These are phyloP conservation scores for Kuraishia cidri DNA, from an alignment of 805 yeast species.

Conservation along the genomic window DNA sequence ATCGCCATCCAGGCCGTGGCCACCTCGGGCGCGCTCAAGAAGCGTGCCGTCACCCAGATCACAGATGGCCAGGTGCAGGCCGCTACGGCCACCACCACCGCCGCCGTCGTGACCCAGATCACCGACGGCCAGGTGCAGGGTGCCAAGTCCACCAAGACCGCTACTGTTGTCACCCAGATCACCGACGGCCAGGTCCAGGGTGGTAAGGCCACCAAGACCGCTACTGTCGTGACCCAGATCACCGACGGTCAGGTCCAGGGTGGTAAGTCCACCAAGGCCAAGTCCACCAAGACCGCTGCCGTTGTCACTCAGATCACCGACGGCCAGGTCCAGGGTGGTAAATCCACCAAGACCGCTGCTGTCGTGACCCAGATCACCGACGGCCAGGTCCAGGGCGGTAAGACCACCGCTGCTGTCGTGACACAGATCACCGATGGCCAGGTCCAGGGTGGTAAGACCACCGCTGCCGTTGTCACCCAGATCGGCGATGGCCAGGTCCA, in stretches of 20 bases:
- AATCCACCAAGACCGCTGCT: conserved; percentile 20
- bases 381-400: conserved; percentile 37
- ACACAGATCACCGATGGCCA: conserved; percentile 46
- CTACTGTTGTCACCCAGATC: conserved; percentile 30
- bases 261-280: conserved; percentile 21
- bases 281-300: conserved; percentile 21
- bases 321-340: conserved; percentile 44
- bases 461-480: conserved; percentile 24
- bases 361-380: conserved; percentile 38
- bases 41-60: conserved; percentile 38
- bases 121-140: conserved; percentile 41
- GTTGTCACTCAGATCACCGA: conserved; percentile 40
- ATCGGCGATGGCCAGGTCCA: conserved; percentile 28
- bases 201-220: conserved; percentile 24
- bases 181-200: conserved; percentile 47
- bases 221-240: conserved; percentile 26
- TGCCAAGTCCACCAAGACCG: conserved; percentile 19
- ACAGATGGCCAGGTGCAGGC: conserved; percentile 55
- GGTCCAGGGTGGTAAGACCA: conserved; percentile 34
- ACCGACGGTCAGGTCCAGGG: conserved; percentile 27
- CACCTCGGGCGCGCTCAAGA: conserved; percentile 30
- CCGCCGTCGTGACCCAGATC: conserved; percentile 33
- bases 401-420: conserved; percentile 20
- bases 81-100: conserved; percentile 19
- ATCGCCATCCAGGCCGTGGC: conserved; percentile 52